These are phyloP conservation scores for Triangularia setosa DNA, from an alignment of 2,329 filamentous ascomycete species.

Conservation along the genomic window DNA sequence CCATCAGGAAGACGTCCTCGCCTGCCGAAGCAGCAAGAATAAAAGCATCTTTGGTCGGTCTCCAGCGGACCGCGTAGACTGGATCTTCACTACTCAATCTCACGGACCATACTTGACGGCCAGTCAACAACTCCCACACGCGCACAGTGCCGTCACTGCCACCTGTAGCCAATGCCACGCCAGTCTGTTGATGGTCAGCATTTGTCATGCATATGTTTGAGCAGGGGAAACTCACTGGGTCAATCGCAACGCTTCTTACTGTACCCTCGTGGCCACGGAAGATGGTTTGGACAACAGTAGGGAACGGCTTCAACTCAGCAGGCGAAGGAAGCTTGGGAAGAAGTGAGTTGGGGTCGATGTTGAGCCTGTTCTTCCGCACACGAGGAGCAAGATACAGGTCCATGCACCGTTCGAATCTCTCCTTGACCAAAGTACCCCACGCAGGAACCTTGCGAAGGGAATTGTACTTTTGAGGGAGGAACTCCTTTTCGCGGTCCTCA, in stretches of 20 bases:
- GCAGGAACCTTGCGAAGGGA: slow-evolving; percentile 88
- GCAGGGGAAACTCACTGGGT: slow-evolving; percentile 67
- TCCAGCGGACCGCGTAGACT: slow-evolving; percentile 85
- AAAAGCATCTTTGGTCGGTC: slow-evolving; percentile 74
- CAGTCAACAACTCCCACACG: slow-evolving; percentile 83
- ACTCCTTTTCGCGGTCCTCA: slow-evolving; percentile 88
- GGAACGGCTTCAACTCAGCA: slow-evolving; percentile 91
- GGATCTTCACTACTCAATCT: slow-evolving; percentile 74
- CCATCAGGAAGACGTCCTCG: slow-evolving; percentile 79
- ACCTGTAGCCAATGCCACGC: slow-evolving; percentile 65
- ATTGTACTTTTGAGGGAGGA: slow-evolving; percentile 75
- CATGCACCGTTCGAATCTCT: slow-evolving; percentile 91
- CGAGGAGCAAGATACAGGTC: slow-evolving; percentile 93
- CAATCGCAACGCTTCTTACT: slow-evolving; percentile 78
- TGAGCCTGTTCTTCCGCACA: slow-evolving; percentile 87
- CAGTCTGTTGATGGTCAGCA: slow-evolving; percentile 15
- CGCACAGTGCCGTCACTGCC: slow-evolving; percentile 91
- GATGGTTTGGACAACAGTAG: slow-evolving; percentile 80
- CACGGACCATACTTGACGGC: slow-evolving; percentile 81
- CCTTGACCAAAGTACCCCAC: slow-evolving; percentile 86
- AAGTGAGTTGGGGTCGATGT: slow-evolving; percentile 91
- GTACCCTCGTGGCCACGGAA: slow-evolving; percentile 86
- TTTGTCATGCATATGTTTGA: background rate
- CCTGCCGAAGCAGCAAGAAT: slow-evolving; percentile 81
- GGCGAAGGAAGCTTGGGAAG: slow-evolving; percentile 90